Evolutionary conservation across 2,329 filamentous ascomycete species (phyloP).

Genomic region (Neospermospora avenae): DNA sequence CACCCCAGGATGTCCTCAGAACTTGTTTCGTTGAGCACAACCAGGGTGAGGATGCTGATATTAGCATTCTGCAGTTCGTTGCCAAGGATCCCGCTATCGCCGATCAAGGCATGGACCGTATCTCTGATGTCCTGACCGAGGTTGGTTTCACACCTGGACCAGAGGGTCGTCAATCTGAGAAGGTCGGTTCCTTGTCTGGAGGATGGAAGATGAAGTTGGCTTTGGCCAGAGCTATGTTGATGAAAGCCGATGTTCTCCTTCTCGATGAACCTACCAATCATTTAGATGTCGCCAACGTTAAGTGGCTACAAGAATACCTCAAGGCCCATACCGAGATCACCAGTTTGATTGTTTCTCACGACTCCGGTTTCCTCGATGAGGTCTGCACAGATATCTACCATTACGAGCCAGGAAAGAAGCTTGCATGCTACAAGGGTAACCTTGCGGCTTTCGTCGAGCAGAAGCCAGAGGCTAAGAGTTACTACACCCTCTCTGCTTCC

Average conservation of each 20-base stretch:
- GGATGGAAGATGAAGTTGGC: conserved; percentile 99
- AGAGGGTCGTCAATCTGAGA: conserved; percentile 82
- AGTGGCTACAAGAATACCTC: conserved; percentile 93
- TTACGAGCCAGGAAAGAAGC: conserved; percentile 94
- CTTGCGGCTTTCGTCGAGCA: conserved; percentile 79
- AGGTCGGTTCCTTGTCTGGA: conserved; percentile 91
- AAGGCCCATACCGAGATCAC: conserved; percentile 96
- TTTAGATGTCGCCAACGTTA: conserved; percentile 92
- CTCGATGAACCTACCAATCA: conserved; percentile 99
- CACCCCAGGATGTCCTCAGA: conserved; percentile 83
- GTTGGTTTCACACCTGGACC: conserved; percentile 92
- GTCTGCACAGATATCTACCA: conserved; percentile 99
- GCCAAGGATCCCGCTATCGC: conserved; percentile 84
- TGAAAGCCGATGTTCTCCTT: conserved; percentile 91
- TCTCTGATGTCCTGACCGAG: conserved; percentile 78
- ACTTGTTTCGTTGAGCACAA: conserved; percentile 99
- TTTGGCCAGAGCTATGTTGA: conserved; percentile 91
- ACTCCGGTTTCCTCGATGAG: conserved; percentile 94
- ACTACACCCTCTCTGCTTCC: conserved; percentile 90
- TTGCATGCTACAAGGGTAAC: conserved; percentile 81
- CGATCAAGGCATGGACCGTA: conserved; percentile 73
- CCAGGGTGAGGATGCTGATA: conserved; percentile 94
- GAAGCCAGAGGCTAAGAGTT: conserved; percentile 93
- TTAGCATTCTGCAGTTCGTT: conserved; percentile 92
- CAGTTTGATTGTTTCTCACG: conserved; percentile 96